phyloP scores from a whole-genome alignment of 2,329 filamentous ascomycete species.

The Claviceps sorghi region DNA sequence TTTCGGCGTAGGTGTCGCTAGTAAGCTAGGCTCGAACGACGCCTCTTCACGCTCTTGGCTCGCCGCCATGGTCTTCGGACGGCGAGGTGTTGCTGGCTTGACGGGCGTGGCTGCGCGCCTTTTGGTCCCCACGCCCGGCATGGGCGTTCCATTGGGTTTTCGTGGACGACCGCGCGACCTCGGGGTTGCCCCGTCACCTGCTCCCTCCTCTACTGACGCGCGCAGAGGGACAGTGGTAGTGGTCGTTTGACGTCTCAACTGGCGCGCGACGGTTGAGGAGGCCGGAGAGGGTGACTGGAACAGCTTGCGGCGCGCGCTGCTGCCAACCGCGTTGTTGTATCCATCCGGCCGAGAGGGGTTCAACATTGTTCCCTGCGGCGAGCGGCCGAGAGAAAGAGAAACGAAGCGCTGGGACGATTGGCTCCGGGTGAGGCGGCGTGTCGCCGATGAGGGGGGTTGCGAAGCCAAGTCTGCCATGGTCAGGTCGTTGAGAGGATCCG shows the following conservation, averaged over 20 bases:
- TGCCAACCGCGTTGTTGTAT: conserved; percentile 13
- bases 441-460: conserved; percentile 21
- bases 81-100: conserved; percentile 19
- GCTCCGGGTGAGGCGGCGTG: conserved; percentile 30
- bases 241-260: conserved; percentile 22
- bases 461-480: conserved; percentile 19
- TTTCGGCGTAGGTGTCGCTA: conserved; percentile 19
- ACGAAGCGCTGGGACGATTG: conserved; percentile 25
- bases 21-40: conserved; percentile 8
- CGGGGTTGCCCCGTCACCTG: conserved; percentile 23
- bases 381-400: conserved; percentile 19
- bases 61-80: conserved; percentile 18
- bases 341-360: conserved; percentile 36
- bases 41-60: conserved; percentile 15
- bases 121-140: conserved; percentile 26
- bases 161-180: conserved; percentile 31
- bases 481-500: conserved; percentile 33
- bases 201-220: conserved; percentile 20
- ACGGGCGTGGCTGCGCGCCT: conserved; percentile 33
- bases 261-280: conserved; percentile 16
- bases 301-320: conserved; percentile 23
- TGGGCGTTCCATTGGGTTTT: conserved; percentile 37
- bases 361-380: conserved; percentile 42
- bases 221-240: conserved; percentile 39
- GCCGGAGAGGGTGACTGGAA: conserved; percentile 30